Conservation (phyloP, 2,329 filamentous ascomycete species). For the Byssochlamys sp. region DNA sequence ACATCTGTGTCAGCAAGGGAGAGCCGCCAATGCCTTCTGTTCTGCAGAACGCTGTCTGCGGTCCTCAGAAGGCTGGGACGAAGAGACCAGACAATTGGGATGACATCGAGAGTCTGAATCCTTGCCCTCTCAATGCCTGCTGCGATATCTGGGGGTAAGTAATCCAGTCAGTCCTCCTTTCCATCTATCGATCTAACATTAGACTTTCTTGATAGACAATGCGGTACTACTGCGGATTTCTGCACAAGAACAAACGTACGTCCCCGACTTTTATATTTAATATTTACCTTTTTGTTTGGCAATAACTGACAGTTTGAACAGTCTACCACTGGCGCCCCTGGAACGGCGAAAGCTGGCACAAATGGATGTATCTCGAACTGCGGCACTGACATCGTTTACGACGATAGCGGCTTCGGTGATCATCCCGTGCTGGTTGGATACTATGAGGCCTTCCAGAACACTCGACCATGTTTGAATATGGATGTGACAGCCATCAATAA, state of each 20-base stretch:
- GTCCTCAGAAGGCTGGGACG: constrained; percentile 32
- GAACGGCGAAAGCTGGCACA: constrained; percentile 22
- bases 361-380: constrained; percentile 37
- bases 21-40: constrained; percentile 26
- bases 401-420: background rate
- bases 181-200: too few relatives aligned
- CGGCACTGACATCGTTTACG: constrained; percentile 24
- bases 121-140: constrained; percentile 33
- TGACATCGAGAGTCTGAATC: constrained; percentile 26
- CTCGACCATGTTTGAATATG: too few relatives aligned
- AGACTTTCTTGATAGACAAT: constrained; percentile 16
- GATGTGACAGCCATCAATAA: too few relatives aligned
- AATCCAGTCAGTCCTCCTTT: too few relatives aligned
- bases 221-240: constrained; percentile 34
- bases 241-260: constrained; percentile 18
- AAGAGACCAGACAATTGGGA: background rate
- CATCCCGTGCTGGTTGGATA: constrained; percentile 2
- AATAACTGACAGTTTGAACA: too few relatives aligned
- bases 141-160: constrained; percentile 30
- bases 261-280: too few relatives aligned
- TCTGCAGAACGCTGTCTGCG: constrained; percentile 29
- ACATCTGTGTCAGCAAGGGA: constrained; percentile 30
- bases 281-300: too few relatives aligned
- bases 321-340: constrained; percentile 24
- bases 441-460: too few relatives aligned